Percentiles rank a stretch among this genome's conserved stretches.
These are phyloP conservation scores for Leccinum fibrillosum DNA, from an alignment of 768 basidiomycete genomes.

Conservation along the genomic window DNA sequence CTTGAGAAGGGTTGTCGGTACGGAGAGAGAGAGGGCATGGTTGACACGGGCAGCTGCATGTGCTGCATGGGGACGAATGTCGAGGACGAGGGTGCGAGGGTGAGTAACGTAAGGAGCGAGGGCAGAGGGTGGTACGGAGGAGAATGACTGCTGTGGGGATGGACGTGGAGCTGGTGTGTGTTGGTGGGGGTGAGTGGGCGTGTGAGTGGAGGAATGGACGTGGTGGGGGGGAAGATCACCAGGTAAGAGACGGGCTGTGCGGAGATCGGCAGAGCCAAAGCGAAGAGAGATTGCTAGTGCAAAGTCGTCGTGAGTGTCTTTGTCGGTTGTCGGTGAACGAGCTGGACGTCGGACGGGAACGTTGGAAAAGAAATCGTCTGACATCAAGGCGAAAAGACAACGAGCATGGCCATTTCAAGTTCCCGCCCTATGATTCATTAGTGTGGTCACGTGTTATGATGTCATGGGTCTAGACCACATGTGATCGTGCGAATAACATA, in stretches of 20 bases:
- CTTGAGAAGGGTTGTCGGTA: constrained; percentile 92
- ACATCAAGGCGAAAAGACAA: constrained; percentile 15
- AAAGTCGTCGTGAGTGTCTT: constrained; percentile 40
- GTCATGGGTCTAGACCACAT: constrained; percentile 26
- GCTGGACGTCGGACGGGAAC: constrained; percentile 21
- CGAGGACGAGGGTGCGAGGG: constrained; percentile 63
- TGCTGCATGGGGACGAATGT: constrained; percentile 82
- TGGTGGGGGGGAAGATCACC: constrained; percentile 22
- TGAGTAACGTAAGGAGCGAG: constrained; percentile 34
- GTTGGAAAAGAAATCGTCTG: constrained; percentile 43
- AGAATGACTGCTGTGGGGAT: constrained; percentile 14
- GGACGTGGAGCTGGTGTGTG: background rate
- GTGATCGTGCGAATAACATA: constrained; percentile 17
- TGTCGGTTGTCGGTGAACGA: constrained; percentile 3
- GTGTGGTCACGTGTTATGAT: constrained; percentile 31
- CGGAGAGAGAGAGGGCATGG: constrained; percentile 76
- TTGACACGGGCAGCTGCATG: constrained; percentile 64
- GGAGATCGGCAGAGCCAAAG: constrained; percentile 37
- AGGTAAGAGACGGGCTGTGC: constrained; percentile 37
- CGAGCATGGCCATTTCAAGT: background rate
- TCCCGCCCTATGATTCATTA: background rate
- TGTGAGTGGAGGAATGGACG: constrained; percentile 15
- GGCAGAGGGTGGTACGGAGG: constrained; percentile 26
- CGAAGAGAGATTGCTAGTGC: constrained; percentile 52
- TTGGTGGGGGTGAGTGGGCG: constrained; percentile 3